phyloP scores from a whole-genome alignment of 352 stramenopile species.

The Pythium plurisporium region DNA sequence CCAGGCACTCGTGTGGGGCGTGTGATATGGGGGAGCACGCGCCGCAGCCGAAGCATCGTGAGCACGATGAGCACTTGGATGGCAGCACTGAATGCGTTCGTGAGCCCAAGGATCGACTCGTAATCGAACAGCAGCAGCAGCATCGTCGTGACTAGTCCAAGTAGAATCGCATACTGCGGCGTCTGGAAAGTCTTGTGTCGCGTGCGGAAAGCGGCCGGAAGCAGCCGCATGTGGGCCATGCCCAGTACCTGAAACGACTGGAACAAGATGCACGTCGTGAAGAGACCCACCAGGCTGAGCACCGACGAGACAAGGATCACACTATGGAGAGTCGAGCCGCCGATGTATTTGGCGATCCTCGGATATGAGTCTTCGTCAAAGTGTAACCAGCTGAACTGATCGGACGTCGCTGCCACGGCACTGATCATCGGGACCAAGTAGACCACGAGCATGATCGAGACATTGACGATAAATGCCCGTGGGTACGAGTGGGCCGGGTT shows the following conservation, averaged over 20 bases:
- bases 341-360: constrained; percentile 15
- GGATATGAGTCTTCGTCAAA: constrained; percentile 5
- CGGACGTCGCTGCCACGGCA: neutral
- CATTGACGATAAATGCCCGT: constrained; percentile 63
- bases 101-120: constrained; percentile 51
- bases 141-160: constrained; percentile 6
- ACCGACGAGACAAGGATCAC: constrained; percentile 41
- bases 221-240: constrained; percentile 54
- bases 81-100: constrained; percentile 83
- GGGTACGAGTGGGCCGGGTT: constrained; percentile 36
- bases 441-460: constrained; percentile 47
- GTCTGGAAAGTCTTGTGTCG: constrained; percentile 12
- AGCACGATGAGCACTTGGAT: constrained; percentile 71
- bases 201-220: constrained; percentile 67
- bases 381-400: neutral
- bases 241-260: constrained; percentile 71
- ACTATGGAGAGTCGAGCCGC: constrained; percentile 63
- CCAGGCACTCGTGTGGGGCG: constrained; percentile 28
- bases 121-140: constrained; percentile 28
- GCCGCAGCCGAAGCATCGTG: constrained; percentile 76
- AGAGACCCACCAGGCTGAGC: constrained; percentile 68
- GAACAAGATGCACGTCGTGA: constrained; percentile 79
- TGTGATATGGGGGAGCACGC: constrained; percentile 33
- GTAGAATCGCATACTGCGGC: constrained; percentile 14
- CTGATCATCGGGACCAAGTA: constrained; percentile 13